Conservation (phyloP, 192 early-diverging fungal species). For the Backusella mclennaniae region DNA sequence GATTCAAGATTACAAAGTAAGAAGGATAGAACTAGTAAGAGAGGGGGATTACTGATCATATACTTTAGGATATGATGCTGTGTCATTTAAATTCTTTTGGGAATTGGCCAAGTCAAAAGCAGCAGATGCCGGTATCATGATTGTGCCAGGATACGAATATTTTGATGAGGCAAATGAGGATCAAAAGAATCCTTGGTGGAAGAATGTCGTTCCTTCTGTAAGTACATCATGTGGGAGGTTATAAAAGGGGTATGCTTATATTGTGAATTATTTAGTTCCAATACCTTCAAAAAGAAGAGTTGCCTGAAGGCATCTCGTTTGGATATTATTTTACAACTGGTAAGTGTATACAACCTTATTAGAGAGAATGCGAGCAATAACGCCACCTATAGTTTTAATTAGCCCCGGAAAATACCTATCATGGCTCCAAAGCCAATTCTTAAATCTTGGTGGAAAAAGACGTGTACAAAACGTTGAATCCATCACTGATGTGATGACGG, state of each 20-base stretch:
- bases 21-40: background rate
- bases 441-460: slow-evolving; percentile 52
- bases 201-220: slow-evolving; percentile 45
- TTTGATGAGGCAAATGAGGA: slow-evolving; percentile 28
- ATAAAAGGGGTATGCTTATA: background rate
- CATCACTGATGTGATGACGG: slow-evolving; percentile 41
- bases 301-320: slow-evolving; percentile 27
- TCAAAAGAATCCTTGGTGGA: slow-evolving; percentile 42
- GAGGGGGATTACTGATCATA: no score
- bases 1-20: slow-evolving; percentile 39
- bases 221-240: background rate
- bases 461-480: slow-evolving; percentile 35
- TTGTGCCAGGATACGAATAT: slow-evolving; percentile 36
- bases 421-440: slow-evolving; percentile 61
- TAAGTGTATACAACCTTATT: background rate
- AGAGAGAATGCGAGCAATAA: background rate
- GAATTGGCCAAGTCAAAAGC: slow-evolving; percentile 34
- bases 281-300: background rate
- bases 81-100: slow-evolving; percentile 44
- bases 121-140: slow-evolving; percentile 41
- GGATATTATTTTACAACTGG: slow-evolving; percentile 41
- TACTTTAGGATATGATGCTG: slow-evolving; percentile 34
- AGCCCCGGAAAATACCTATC: slow-evolving; percentile 62
- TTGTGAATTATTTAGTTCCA: slow-evolving; percentile 11
- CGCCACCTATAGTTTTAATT: slow-evolving; percentile 45